These are phyloP conservation scores for Triticum dicoccoides DNA, from an alignment of 176 grass and related monocot species.

Conservation along the genomic window DNA sequence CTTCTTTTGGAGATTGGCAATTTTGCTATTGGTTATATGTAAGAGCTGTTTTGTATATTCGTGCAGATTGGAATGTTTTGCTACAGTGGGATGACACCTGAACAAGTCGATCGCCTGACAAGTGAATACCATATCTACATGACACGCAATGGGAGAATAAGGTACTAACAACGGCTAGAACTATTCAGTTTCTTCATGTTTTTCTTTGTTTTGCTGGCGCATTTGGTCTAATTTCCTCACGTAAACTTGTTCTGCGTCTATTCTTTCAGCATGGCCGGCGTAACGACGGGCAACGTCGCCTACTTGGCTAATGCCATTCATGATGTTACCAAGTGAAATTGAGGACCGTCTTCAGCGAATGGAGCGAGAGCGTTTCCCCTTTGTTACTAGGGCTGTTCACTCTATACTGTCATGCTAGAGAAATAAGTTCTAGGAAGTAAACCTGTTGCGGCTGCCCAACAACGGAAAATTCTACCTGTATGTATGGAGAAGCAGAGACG, in stretches of 20 bases:
- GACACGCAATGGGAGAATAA: slow-evolving; percentile 96
- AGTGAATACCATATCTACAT: slow-evolving; percentile 95
- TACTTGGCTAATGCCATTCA: slow-evolving; percentile 94
- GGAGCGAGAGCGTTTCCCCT: slow-evolving; percentile 7
- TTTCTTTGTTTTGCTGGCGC: background rate
- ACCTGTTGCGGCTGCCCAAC: background rate
- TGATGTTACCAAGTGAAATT: slow-evolving; percentile 67
- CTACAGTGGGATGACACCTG: slow-evolving; percentile 94
- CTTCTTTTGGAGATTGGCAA: background rate
- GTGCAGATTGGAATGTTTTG: slow-evolving; percentile 97
- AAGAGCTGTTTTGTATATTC: background rate
- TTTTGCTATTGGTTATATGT: background rate
- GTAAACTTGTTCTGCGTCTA: background rate
- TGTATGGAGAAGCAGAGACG: background rate
- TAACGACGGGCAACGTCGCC: slow-evolving; percentile 67
- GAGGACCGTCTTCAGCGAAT: slow-evolving; percentile 17
- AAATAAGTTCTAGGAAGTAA: slow-evolving; percentile 15
- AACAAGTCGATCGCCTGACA: slow-evolving; percentile 85
- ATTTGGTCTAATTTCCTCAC: background rate
- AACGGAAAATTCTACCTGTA: background rate
- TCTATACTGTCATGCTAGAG: background rate
- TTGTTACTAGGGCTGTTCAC: background rate
- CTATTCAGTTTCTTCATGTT: background rate
- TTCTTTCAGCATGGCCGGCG: slow-evolving; percentile 85
- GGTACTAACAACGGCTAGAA: slow-evolving; percentile 31